These are phyloP conservation scores for Thalassia testudinum DNA, from an alignment of 116 monocot species.

Conservation along the genomic window DNA sequence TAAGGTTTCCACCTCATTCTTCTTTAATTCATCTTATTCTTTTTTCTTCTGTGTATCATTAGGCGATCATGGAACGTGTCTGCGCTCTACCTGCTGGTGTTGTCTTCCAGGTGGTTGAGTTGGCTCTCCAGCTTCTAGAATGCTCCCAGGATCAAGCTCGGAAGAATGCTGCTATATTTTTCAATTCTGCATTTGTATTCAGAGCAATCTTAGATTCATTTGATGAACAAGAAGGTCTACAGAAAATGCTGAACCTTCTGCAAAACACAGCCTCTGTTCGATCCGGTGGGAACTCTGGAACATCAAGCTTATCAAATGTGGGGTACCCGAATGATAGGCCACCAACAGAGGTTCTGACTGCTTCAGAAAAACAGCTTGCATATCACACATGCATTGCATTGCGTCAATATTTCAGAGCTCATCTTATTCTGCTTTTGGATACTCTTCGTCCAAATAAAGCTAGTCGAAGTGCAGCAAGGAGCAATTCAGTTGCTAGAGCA, in stretches of 20 bases:
- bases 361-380: constrained; percentile 89
- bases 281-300: constrained; percentile 69
- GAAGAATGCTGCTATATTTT: constrained; percentile 89
- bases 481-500: constrained; percentile 53
- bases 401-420: constrained; percentile 86
- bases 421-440: constrained; percentile 88
- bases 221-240: constrained; percentile 83
- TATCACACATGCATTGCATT: constrained; percentile 85
- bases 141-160: constrained; percentile 88
- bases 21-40: not conserved
- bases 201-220: constrained; percentile 83
- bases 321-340: constrained; percentile 48
- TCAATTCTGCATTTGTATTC: constrained; percentile 84
- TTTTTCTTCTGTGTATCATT: constrained; percentile 2
- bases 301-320: constrained; percentile 26
- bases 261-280: constrained; percentile 63
- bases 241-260: constrained; percentile 70
- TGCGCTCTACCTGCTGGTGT: constrained; percentile 70
- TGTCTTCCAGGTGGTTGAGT: constrained; percentile 61
- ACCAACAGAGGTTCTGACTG: constrained; percentile 72
- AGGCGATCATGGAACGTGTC: constrained; percentile 97
- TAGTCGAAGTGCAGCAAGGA: constrained; percentile 42
- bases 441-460: constrained; percentile 86
- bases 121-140: constrained; percentile 84
- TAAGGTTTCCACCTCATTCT: not conserved